A percentile compares a stretch with the other conserved stretches of the same genome.
Conservation (phyloP, 2,329 filamentous ascomycete genomes). For the Xylaria sp. region DNA sequence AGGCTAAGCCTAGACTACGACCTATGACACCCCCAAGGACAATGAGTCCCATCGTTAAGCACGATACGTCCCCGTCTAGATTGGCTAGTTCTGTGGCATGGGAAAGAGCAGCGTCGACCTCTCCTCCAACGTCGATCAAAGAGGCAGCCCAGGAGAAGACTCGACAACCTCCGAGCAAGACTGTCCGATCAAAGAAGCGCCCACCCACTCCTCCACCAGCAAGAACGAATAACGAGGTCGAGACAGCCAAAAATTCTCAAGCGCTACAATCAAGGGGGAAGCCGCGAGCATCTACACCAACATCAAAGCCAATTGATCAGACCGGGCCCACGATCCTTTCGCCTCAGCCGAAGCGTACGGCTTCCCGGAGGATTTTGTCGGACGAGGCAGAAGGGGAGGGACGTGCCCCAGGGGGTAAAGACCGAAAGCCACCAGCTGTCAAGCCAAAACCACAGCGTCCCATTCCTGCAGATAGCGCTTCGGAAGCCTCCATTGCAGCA, state of each 20-base stretch:
- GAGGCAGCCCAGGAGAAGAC: constrained; percentile 4
- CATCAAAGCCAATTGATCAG: constrained; percentile 24
- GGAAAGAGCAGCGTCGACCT: constrained; percentile 20
- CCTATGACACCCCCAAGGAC: constrained; percentile 39
- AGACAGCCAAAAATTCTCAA: constrained; percentile 7
- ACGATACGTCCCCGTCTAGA: constrained; percentile 29
- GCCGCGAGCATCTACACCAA: constrained; percentile 28
- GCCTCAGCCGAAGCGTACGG: constrained; percentile 31
- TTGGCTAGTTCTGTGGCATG: constrained; percentile 25
- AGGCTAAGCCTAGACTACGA: constrained; percentile 30
- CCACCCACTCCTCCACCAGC: constrained; percentile 32
- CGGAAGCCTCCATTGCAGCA: constrained; percentile 1
- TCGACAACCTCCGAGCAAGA: neutral
- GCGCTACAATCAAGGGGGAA: constrained; percentile 20
- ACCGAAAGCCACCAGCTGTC: constrained; percentile 13
- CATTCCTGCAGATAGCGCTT: constrained; percentile 4
- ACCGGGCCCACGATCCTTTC: constrained; percentile 31
- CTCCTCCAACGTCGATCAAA: constrained; percentile 16
- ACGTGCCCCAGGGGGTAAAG: constrained; percentile 5
- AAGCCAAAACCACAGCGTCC: constrained; percentile 22
- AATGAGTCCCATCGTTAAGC: constrained; percentile 31
- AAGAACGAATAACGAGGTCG: constrained; percentile 19
- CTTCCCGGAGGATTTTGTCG: constrained; percentile 30
- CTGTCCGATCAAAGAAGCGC: constrained; percentile 19
- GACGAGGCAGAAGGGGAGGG: constrained; percentile 5